Evolutionary conservation across 1,284 basidiomycete species (phyloP).

Genomic region (Fomes fomentarius): DNA sequence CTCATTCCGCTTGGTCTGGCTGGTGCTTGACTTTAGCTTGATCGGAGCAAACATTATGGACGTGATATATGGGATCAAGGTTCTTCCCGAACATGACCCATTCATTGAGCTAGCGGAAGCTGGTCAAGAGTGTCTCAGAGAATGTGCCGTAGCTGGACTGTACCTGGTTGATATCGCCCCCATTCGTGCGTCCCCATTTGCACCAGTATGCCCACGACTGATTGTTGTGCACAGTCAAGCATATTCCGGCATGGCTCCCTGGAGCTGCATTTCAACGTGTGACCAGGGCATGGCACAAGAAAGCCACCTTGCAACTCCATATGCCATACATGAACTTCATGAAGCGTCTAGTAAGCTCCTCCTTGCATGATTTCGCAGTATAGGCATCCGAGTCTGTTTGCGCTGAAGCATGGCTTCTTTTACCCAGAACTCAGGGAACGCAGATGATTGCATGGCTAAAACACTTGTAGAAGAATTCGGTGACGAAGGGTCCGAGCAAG

Average conservation of each 20-base stretch:
- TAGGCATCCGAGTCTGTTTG: no score
- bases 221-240: conserved; percentile 28
- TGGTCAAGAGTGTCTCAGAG: conserved; percentile 20
- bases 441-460: conserved; percentile 9
- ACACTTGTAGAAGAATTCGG: conserved; percentile 9
- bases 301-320: conserved; percentile 24
- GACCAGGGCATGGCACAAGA: conserved; percentile 26
- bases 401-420: no score
- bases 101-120: conserved; percentile 31
- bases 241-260: conserved; percentile 41
- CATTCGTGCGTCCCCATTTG: conserved; percentile 23
- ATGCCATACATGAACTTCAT: conserved; percentile 26
- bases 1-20: no score
- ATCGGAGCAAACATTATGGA: conserved; percentile 28
- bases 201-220: no score
- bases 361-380: no score
- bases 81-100: conserved; percentile 27
- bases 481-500: background rate
- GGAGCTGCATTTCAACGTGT: conserved; percentile 37
- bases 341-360: conserved; percentile 3
- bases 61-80: conserved; percentile 31
- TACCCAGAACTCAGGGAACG: background rate
- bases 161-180: conserved; percentile 28
- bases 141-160: conserved; percentile 11
- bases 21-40: conserved; percentile 17